Percentiles rank a stretch among this genome's conserved stretches.
Conservation (phyloP, 2,329 filamentous ascomycete species). For the Fragosphaeria purpurea region DNA sequence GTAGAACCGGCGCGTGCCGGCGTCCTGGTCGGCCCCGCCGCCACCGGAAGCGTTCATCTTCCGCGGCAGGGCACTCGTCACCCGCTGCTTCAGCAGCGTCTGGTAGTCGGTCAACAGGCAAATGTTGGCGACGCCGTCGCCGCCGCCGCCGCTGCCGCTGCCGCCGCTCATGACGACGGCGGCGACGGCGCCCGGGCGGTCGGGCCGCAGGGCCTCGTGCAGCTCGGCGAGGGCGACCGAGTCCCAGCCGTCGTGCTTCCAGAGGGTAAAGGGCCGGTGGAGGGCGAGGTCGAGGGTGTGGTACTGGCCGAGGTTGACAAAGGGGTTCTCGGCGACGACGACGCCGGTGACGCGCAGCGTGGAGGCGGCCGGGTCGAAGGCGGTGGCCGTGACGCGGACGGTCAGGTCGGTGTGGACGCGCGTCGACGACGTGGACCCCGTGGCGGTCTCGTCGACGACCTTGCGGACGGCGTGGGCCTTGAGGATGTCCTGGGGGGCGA, state of each 20-base stretch:
- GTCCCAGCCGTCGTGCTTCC: constrained; percentile 84
- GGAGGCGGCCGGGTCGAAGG: constrained; percentile 47
- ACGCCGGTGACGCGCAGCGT: constrained; percentile 46
- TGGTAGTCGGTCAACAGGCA: constrained; percentile 74
- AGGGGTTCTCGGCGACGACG: constrained; percentile 42
- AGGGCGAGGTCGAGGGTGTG: constrained; percentile 72
- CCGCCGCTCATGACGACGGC: constrained; percentile 82
- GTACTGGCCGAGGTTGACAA: constrained; percentile 44
- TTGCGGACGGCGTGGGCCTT: constrained; percentile 47
- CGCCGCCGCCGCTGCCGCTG: constrained; percentile 85
- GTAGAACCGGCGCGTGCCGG: constrained; percentile 69
- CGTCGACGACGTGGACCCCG: constrained; percentile 37
- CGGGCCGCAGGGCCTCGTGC: constrained; percentile 66
- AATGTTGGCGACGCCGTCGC: constrained; percentile 76
- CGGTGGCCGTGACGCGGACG: constrained; percentile 45
- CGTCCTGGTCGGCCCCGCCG: constrained; percentile 57
- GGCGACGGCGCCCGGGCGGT: constrained; percentile 71
- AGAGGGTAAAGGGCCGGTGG: constrained; percentile 75
- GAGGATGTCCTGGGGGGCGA: constrained; percentile 42
- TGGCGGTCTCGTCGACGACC: constrained; percentile 35
- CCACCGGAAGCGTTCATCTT: constrained; percentile 56
- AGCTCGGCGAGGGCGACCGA: constrained; percentile 73
- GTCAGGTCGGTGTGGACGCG: constrained; percentile 49
- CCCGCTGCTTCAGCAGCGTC: constrained; percentile 60
- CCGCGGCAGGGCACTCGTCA: constrained; percentile 58